phyloP scores from a whole-genome alignment of 2,329 filamentous ascomycete species.

The Cercospora citrullina region DNA sequence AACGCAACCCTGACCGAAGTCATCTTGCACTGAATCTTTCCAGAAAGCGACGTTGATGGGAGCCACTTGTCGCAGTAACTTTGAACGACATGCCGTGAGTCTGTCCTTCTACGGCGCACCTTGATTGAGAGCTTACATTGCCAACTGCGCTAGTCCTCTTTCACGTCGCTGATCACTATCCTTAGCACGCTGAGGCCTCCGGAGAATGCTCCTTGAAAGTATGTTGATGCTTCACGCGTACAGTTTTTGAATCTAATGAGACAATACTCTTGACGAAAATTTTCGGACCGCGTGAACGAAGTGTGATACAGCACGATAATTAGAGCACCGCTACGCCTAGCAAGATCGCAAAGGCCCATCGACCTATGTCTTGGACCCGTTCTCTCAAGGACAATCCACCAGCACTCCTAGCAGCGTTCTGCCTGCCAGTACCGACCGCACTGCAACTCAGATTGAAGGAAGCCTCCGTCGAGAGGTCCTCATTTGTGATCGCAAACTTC shows the following conservation, averaged over 20 bases:
- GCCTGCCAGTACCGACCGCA: neutral
- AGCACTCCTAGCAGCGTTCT: neutral
- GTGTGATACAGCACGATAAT: neutral
- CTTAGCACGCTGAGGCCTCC: neutral
- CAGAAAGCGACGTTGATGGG: neutral
- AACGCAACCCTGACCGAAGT: neutral
- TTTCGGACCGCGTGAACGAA: neutral
- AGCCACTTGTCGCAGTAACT: neutral
- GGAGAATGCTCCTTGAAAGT: neutral
- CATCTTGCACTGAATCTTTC: neutral
- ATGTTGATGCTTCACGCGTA: neutral
- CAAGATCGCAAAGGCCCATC: neutral
- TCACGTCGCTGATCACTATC: neutral
- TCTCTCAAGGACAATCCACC: neutral
- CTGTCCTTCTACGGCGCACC: neutral
- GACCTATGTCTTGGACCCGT: neutral
- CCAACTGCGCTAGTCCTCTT: neutral
- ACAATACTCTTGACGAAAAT: neutral
- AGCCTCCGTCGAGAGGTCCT: neutral
- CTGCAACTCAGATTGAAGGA: constrained; percentile 10
- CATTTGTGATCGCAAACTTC: constrained; percentile 15
- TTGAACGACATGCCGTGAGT: neutral
- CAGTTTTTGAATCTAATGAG: neutral
- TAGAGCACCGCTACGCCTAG: neutral
- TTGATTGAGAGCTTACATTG: neutral